phyloP scores from a whole-genome alignment of 805 yeast genomes.

The Metschnikowia chrysomelidarum region DNA sequence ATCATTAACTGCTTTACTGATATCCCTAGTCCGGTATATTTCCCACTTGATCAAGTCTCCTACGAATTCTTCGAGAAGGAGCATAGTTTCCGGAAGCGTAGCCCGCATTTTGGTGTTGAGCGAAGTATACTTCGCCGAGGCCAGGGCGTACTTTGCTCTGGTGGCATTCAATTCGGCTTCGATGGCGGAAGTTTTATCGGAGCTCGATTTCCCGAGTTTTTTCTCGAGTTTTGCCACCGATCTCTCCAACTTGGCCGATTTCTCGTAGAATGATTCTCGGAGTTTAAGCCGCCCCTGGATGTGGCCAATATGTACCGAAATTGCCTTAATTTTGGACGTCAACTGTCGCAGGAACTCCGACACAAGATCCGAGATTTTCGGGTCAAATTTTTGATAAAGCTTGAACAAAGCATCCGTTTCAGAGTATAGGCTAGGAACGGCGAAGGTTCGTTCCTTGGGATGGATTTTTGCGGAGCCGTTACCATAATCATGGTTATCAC shows the following conservation, averaged over 20 bases:
- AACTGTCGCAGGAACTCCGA: slow-evolving; percentile 30
- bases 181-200: slow-evolving; percentile 39
- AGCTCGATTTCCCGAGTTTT: slow-evolving; percentile 15
- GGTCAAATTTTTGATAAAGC: slow-evolving; percentile 19
- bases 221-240: slow-evolving; percentile 38
- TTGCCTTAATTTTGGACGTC: slow-evolving; percentile 34
- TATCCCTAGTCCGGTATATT: slow-evolving; percentile 37
- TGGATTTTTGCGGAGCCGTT: slow-evolving; percentile 35
- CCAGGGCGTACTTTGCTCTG: slow-evolving; percentile 30
- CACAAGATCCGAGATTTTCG: slow-evolving; percentile 18
- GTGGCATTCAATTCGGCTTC: slow-evolving; percentile 34
- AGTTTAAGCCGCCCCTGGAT: slow-evolving; percentile 42
- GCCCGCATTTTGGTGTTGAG: slow-evolving; percentile 35
- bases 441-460: slow-evolving; percentile 34
- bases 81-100: slow-evolving; percentile 46
- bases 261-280: slow-evolving; percentile 43
- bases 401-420: slow-evolving; percentile 28
- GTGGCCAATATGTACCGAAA: slow-evolving; percentile 37
- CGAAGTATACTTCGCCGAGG: slow-evolving; percentile 29
- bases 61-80: slow-evolving; percentile 48
- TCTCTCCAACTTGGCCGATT: slow-evolving; percentile 36
- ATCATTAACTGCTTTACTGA: slow-evolving; percentile 30
- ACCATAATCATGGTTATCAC: no score
- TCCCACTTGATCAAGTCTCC: slow-evolving; percentile 39
- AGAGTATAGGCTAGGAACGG: slow-evolving; percentile 11